Conservation (phyloP, 2,329 filamentous ascomycete species). For the Emmonsia crescens region DNA sequence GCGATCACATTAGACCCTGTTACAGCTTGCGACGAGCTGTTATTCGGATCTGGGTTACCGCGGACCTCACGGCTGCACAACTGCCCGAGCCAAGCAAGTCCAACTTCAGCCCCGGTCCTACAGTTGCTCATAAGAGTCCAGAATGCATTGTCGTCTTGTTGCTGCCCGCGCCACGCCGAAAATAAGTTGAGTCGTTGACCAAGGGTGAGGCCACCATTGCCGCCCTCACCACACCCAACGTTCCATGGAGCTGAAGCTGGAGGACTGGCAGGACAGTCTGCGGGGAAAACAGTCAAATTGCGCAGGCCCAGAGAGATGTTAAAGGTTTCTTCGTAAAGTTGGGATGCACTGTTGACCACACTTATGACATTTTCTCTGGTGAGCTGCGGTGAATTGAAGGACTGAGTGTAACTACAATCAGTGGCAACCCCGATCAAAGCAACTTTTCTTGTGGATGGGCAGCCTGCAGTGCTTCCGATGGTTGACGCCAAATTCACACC, state of each 20-base stretch:
- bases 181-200: slow-evolving; percentile 75
- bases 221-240: slow-evolving; percentile 47
- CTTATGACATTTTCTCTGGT: slow-evolving; percentile 65
- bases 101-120: slow-evolving; percentile 69
- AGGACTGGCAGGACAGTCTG: slow-evolving; percentile 60
- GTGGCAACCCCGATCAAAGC: slow-evolving; percentile 85
- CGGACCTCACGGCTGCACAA: slow-evolving; percentile 44
- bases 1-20: slow-evolving; percentile 80
- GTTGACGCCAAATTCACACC: slow-evolving; percentile 60
- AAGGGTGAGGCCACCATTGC: slow-evolving; percentile 48
- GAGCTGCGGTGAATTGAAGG: slow-evolving; percentile 54
- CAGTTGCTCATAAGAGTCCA: slow-evolving; percentile 83
- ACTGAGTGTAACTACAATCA: slow-evolving; percentile 75
- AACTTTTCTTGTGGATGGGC: slow-evolving; percentile 80
- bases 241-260: slow-evolving; percentile 71
- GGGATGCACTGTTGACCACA: slow-evolving; percentile 76
- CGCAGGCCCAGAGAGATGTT: slow-evolving; percentile 87
- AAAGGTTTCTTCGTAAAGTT: slow-evolving; percentile 80
- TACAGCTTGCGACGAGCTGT: slow-evolving; percentile 51
- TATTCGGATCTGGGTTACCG: slow-evolving; percentile 4
- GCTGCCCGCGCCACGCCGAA: slow-evolving; percentile 73
- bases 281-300: slow-evolving; percentile 68
- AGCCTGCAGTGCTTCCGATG: slow-evolving; percentile 76
- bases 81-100: slow-evolving; percentile 81
- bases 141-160: slow-evolving; percentile 71